Percentiles rank a stretch among this genome's conserved stretches.
Conservation (phyloP, 2,329 filamentous ascomycete genomes). For the Colletotrichum kahawae region DNA sequence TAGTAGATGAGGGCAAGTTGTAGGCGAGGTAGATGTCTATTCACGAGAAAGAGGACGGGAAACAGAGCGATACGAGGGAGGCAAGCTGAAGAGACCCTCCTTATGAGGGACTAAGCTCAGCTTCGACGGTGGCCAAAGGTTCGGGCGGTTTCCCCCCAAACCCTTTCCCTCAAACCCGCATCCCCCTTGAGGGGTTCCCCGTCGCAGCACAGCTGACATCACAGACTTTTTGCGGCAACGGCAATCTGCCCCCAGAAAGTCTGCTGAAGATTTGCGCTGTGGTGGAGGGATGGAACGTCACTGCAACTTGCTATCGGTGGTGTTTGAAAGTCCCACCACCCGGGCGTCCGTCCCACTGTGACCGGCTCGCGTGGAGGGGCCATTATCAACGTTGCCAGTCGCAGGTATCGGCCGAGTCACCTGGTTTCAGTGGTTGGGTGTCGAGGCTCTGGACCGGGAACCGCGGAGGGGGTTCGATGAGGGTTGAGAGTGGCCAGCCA, state of each 20-base stretch:
- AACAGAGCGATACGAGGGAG: background rate
- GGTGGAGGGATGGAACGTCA: constrained; percentile 25
- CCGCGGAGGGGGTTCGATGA: background rate
- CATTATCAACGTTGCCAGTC: constrained; percentile 20
- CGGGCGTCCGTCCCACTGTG: constrained; percentile 8
- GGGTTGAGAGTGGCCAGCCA: background rate
- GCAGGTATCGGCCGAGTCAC: constrained; percentile 8
- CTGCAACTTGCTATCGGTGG: constrained; percentile 12
- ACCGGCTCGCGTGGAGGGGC: background rate
- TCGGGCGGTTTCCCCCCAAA: background rate
- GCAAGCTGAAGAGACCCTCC: background rate
- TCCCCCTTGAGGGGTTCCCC: background rate
- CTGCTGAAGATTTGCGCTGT: constrained; percentile 9
- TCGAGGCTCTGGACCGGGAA: background rate
- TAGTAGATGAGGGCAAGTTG: background rate
- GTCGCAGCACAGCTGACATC: constrained; percentile 19
- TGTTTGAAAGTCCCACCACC: constrained; percentile 12
- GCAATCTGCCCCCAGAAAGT: background rate
- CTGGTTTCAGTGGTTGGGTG: constrained; percentile 8
- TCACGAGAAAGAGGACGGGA: background rate
- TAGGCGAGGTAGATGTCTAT: background rate
- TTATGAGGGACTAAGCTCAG: constrained; percentile 15
- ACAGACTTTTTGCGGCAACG: background rate
- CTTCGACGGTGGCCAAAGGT: background rate
- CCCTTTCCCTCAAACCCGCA: background rate